These are phyloP conservation scores for Cercospora zeae-maydis DNA, from an alignment of 2,329 filamentous ascomycete genomes.

Conservation along the genomic window DNA sequence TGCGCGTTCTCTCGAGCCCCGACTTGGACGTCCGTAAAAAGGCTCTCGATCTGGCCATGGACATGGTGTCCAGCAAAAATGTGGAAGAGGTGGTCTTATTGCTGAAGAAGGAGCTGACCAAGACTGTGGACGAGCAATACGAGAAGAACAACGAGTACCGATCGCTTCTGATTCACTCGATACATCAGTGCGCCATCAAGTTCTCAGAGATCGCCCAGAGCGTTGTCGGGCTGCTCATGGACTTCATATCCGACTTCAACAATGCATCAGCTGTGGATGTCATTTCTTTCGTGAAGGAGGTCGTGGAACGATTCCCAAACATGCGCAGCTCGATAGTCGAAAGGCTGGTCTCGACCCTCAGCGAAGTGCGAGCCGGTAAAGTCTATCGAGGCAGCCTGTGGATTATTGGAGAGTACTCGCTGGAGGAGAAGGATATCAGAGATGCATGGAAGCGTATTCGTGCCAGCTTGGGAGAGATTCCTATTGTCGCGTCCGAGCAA, in stretches of 20 bases:
- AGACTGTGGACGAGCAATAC: slow-evolving; percentile 97
- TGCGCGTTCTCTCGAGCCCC: slow-evolving; percentile 89
- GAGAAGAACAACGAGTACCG: slow-evolving; percentile 97
- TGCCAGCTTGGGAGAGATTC: slow-evolving; percentile 90
- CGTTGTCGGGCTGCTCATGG: slow-evolving; percentile 95
- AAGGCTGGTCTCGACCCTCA: slow-evolving; percentile 82
- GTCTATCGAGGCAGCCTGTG: slow-evolving; percentile 95
- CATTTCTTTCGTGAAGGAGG: slow-evolving; percentile 97
- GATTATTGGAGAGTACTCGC: slow-evolving; percentile 96
- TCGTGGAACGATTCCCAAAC: slow-evolving; percentile 95
- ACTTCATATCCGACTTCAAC: slow-evolving; percentile 98
- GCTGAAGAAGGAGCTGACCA: slow-evolving; percentile 94
- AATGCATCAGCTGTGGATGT: slow-evolving; percentile 95
- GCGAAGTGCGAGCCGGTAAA: slow-evolving; percentile 92
- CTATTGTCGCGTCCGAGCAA: slow-evolving; percentile 92
- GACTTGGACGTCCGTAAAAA: slow-evolving; percentile 95
- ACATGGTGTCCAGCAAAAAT: slow-evolving; percentile 99
- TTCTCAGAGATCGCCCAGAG: slow-evolving; percentile 97
- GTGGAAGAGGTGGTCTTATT: slow-evolving; percentile 95
- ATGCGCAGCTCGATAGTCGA: slow-evolving; percentile 83
- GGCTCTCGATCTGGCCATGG: slow-evolving; percentile 81
- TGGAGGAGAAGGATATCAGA: slow-evolving; percentile 88
- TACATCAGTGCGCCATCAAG: slow-evolving; percentile 97
- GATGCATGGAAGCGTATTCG: slow-evolving; percentile 97
- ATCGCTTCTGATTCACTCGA: slow-evolving; percentile 90